Evolutionary conservation across 1,284 basidiomycete species (phyloP).

Genomic region (Heterobasidion occidentale): DNA sequence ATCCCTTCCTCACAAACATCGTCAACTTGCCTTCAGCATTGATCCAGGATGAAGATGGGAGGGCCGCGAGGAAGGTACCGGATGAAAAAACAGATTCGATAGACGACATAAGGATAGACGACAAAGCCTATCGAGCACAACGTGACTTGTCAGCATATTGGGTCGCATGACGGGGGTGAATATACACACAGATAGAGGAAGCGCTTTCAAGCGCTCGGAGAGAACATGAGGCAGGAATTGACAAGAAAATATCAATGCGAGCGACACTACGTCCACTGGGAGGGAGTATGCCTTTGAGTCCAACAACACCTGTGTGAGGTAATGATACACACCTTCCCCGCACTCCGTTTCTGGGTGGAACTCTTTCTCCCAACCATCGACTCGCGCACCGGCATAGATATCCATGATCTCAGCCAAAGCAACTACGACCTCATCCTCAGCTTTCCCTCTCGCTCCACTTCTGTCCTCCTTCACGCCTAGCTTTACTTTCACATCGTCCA

Average conservation of each 20-base stretch:
- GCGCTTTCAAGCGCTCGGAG: constrained; percentile 42
- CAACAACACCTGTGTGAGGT: constrained; percentile 7
- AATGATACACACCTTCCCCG: constrained; percentile 14
- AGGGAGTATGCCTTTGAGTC: neutral
- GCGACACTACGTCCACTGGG: constrained; percentile 3
- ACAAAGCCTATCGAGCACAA: constrained; percentile 3
- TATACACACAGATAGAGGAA: constrained; percentile 40
- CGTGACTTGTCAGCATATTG: neutral
- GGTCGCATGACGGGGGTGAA: neutral
- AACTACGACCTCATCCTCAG: constrained; percentile 60
- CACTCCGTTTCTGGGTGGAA: constrained; percentile 43
- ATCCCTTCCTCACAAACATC: constrained; percentile 1
- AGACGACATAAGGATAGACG: constrained; percentile 6
- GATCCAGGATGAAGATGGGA: constrained; percentile 5
- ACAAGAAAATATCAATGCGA: constrained; percentile 9
- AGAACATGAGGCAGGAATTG: constrained; percentile 36
- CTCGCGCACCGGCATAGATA: constrained; percentile 29
- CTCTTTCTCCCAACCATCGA: constrained; percentile 56
- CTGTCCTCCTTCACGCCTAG: constrained; percentile 13
- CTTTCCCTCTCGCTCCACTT: constrained; percentile 25
- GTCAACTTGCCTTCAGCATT: constrained; percentile 4
- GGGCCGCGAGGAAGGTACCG: constrained; percentile 8
- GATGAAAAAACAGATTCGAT: constrained; percentile 9
- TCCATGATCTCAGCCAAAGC: constrained; percentile 68
- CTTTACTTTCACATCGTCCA: constrained; percentile 42